Conservation (phyloP, 129 eudicot genomes). For the Ambrosia trifida region DNA sequence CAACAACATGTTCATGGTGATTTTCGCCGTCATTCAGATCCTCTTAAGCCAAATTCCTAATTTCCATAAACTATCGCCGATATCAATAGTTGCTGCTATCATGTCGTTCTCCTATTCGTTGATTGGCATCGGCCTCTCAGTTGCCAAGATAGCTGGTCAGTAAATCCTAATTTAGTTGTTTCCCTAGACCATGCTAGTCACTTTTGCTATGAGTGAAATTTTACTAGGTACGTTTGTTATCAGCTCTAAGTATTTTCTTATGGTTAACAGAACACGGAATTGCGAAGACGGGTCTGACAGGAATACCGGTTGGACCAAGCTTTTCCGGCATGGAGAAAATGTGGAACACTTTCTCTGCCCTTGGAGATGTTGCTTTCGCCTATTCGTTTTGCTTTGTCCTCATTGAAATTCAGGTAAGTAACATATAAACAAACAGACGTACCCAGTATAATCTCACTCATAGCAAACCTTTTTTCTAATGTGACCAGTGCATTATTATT, state of each 20-base stretch:
- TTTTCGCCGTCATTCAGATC: slow-evolving; percentile 54
- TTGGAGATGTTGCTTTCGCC: slow-evolving; percentile 80
- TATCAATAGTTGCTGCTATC: slow-evolving; percentile 68
- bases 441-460: no score
- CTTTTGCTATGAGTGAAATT: no score
- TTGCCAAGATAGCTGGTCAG: slow-evolving; percentile 54
- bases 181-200: no score
- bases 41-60: slow-evolving; percentile 71
- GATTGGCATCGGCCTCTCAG: slow-evolving; percentile 67
- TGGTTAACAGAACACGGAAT: slow-evolving; percentile 36
- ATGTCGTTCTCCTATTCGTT: slow-evolving; percentile 74
- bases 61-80: slow-evolving; percentile 58
- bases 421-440: not conserved
- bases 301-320: slow-evolving; percentile 45
- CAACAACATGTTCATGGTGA: slow-evolving; percentile 51
- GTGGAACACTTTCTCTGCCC: slow-evolving; percentile 59
- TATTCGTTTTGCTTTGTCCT: slow-evolving; percentile 66
- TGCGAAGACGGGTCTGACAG: slow-evolving; percentile 50
- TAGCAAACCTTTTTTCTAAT: no score
- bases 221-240: not conserved
- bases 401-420: slow-evolving; percentile 59
- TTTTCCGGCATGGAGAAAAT: slow-evolving; percentile 51
- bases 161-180: not conserved
- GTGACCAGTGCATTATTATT: no score
- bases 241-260: not conserved